phyloP scores from a whole-genome alignment of 75 land plant genomes.

The Pinus albicaulis region DNA sequence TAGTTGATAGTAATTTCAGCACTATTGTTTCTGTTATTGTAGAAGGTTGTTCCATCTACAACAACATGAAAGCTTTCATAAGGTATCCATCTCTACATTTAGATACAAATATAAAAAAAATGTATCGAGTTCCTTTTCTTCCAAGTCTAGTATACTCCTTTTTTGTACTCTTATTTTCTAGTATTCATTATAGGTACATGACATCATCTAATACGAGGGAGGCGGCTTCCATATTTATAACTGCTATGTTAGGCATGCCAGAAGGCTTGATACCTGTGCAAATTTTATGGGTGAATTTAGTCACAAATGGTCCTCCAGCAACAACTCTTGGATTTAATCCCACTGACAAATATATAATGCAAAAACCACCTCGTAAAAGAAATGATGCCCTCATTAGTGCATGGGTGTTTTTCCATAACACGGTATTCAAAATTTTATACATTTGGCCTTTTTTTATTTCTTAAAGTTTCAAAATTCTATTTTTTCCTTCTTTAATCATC shows the following conservation, averaged over 20 bases:
- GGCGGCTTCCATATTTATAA: constrained; percentile 82
- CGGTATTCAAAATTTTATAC: constrained; percentile 16
- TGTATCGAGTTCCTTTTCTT: neutral
- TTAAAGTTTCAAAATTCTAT: neutral
- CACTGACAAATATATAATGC: constrained; percentile 32
- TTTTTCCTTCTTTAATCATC: neutral
- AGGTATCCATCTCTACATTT: constrained; percentile 9
- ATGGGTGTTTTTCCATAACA: constrained; percentile 39
- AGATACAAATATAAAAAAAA: neutral
- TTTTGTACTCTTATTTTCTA: neutral
- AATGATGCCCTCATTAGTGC: constrained; percentile 31
- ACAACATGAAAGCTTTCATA: constrained; percentile 21
- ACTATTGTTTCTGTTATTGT: constrained; percentile 44
- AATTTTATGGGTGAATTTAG: constrained; percentile 86
- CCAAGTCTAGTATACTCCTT: neutral
- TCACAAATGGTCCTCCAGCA: constrained; percentile 53
- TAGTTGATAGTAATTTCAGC: constrained; percentile 53
- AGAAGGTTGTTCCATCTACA: constrained; percentile 52
- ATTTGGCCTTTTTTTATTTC: no score
- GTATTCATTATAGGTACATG: constrained; percentile 33
- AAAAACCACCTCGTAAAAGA: constrained; percentile 35
- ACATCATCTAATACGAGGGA: constrained; percentile 46
- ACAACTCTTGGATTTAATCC: constrained; percentile 46
- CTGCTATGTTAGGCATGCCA: constrained; percentile 79
- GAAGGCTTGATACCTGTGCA: constrained; percentile 43